A percentile compares a stretch with the other conserved stretches of the same genome.
Evolutionary conservation across 2,329 filamentous ascomycete species (phyloP).

Genomic region (Colletotrichum navitas): DNA sequence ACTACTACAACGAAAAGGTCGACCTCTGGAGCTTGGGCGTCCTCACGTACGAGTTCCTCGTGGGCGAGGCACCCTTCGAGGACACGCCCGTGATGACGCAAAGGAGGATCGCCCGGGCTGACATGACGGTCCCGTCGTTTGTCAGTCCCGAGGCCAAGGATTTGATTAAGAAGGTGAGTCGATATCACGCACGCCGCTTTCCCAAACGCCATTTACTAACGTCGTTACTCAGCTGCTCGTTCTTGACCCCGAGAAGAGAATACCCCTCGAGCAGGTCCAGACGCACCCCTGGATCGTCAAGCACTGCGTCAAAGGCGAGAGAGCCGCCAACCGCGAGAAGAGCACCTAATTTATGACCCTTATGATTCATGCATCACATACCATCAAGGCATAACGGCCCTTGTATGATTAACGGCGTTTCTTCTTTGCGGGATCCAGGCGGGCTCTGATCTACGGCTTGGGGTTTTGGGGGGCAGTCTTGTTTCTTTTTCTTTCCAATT

Average conservation of each 20-base stretch:
- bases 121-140: constrained; percentile 93
- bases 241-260: constrained; percentile 92
- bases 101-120: constrained; percentile 85
- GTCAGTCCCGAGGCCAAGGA: constrained; percentile 92
- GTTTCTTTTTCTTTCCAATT: constrained; percentile 27
- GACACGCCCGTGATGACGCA: constrained; percentile 96
- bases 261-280: constrained; percentile 89
- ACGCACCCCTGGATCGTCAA: constrained; percentile 97
- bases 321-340: constrained; percentile 65
- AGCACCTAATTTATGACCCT: constrained; percentile 45
- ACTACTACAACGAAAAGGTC: constrained; percentile 94
- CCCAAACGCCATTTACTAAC: constrained; percentile 38
- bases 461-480: constrained; percentile 26
- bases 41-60: constrained; percentile 94
- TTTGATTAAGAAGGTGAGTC: constrained; percentile 86
- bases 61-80: constrained; percentile 96
- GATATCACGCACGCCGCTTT: not conserved
- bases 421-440: constrained; percentile 40
- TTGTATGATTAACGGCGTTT: constrained; percentile 44
- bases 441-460: constrained; percentile 42
- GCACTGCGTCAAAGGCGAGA: constrained; percentile 81
- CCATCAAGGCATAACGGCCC: constrained; percentile 41
- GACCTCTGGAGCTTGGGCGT: constrained; percentile 97
- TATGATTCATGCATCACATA: constrained; percentile 42
- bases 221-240: constrained; percentile 78